A percentile compares a stretch with the other conserved stretches of the same genome.
Evolutionary conservation across 441 rosid species (phyloP).

Genomic region (Croton setiger): DNA sequence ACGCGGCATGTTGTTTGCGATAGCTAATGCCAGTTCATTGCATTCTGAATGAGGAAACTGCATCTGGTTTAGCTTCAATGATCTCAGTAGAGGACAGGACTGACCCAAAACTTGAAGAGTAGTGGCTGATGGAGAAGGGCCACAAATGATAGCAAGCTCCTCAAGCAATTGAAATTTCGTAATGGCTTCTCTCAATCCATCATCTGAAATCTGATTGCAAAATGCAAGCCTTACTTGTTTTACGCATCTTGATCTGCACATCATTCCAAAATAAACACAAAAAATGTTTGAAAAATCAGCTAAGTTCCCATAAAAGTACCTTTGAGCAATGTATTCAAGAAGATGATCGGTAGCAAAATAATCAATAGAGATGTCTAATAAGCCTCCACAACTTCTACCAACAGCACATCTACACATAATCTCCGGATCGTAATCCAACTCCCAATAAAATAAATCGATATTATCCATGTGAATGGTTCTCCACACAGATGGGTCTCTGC

Average conservation of each 20-base stretch:
- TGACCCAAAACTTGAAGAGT: constrained; percentile 37
- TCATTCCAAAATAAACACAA: not conserved
- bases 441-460: not conserved
- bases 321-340: constrained; percentile 37
- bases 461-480: constrained; percentile 41
- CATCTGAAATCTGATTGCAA: constrained; percentile 33
- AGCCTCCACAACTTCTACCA: constrained; percentile 45
- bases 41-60: constrained; percentile 20
- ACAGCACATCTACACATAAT: constrained; percentile 44
- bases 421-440: constrained; percentile 10
- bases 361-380: constrained; percentile 35
- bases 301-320: constrained; percentile 29
- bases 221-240: constrained; percentile 36
- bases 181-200: constrained; percentile 41
- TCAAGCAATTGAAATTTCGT: constrained; percentile 45
- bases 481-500: constrained; percentile 60
- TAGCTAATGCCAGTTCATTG: constrained; percentile 51
- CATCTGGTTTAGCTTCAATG: constrained; percentile 37
- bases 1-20: constrained; percentile 51
- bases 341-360: constrained; percentile 39
- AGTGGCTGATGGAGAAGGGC: constrained; percentile 25
- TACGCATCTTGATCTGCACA: constrained; percentile 38
- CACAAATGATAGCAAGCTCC: constrained; percentile 44
- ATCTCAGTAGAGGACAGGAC: constrained; percentile 45
- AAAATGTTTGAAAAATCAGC: no score